A percentile compares a stretch with the other conserved stretches of the same genome.
phyloP scores from a whole-genome alignment of 2,329 filamentous ascomycete genomes.

The Ceratocystis harringtonii region DNA sequence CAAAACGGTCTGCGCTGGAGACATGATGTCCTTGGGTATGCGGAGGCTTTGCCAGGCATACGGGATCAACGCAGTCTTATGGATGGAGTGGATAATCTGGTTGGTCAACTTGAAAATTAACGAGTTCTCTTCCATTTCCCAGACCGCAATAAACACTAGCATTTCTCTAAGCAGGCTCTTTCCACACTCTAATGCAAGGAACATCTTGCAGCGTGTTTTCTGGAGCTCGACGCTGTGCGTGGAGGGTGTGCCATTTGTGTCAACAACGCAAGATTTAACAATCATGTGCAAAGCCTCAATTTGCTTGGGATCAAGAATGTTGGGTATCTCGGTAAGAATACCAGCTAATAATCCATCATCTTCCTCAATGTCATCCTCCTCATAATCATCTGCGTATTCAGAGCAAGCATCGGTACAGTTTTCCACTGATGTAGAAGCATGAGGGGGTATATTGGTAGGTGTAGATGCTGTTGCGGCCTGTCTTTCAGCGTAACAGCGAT shows the following conservation, averaged over 20 bases:
- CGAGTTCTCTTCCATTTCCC: conserved; percentile 87
- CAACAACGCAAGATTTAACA: conserved; percentile 84
- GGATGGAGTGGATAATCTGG: conserved; percentile 85
- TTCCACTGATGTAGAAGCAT: conserved; percentile 7
- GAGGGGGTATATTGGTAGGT: background rate
- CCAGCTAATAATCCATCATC: conserved; percentile 67
- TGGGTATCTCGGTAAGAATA: conserved; percentile 79
- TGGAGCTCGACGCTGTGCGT: conserved; percentile 54
- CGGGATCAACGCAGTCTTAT: conserved; percentile 76
- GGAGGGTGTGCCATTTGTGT: conserved; percentile 42
- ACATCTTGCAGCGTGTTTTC: conserved; percentile 75
- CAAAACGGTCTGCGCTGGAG: conserved; percentile 83
- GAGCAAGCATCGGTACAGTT: conserved; percentile 14
- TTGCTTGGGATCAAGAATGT: conserved; percentile 85
- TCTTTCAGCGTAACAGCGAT: conserved; percentile 12
- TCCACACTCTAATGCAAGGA: conserved; percentile 79
- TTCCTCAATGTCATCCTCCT: conserved; percentile 50
- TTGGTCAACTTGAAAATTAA: conserved; percentile 94
- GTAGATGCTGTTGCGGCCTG: conserved; percentile 9
- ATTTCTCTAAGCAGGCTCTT: conserved; percentile 80
- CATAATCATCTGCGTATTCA: conserved; percentile 27
- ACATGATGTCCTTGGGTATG: conserved; percentile 91
- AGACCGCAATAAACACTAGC: conserved; percentile 90
- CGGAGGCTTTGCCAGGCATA: conserved; percentile 85
- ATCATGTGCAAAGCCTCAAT: conserved; percentile 97